Percentiles rank a stretch among this genome's conserved stretches.
Evolutionary conservation across 164 flowering plant species (phyloP).

Genomic region (Nelumbo lutea): DNA sequence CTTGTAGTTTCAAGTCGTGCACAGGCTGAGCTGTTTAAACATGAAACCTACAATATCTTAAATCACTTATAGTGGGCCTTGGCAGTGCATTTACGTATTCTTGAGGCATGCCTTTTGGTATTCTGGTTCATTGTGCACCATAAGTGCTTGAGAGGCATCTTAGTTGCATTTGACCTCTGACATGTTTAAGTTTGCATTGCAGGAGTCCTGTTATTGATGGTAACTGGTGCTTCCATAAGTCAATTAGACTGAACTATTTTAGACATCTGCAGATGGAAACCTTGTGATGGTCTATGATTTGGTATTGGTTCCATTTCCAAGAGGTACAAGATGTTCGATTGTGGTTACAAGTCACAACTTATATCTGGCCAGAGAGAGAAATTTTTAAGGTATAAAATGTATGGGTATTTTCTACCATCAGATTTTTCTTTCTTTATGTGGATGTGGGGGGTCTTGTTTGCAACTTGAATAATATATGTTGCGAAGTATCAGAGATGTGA

Average conservation of each 20-base stretch:
- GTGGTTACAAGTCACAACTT: slow-evolving; percentile 50
- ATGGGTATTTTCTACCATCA: neutral
- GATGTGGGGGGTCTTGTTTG: too few relatives aligned
- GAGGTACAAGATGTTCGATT: slow-evolving; percentile 52
- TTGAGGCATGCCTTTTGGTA: too few relatives aligned
- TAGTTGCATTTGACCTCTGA: too few relatives aligned
- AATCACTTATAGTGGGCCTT: too few relatives aligned
- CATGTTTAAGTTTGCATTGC: too few relatives aligned
- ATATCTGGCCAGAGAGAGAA: slow-evolving; percentile 61
- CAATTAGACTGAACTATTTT: neutral
- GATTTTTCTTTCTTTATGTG: neutral
- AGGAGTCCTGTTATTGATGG: neutral
- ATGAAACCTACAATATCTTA: too few relatives aligned
- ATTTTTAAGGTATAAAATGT: slow-evolving; percentile 51
- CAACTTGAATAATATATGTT: neutral
- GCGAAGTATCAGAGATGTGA: neutral
- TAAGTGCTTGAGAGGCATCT: too few relatives aligned
- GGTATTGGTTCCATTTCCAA: slow-evolving; percentile 12
- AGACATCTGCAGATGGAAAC: neutral
- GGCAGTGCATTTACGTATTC: too few relatives aligned
- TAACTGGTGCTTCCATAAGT: neutral
- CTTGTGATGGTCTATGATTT: slow-evolving; percentile 7
- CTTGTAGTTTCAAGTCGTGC: too few relatives aligned
- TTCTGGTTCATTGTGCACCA: too few relatives aligned
- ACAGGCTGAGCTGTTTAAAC: too few relatives aligned